Percentiles rank a stretch among this genome's conserved stretches.
These are phyloP conservation scores for Didymellaceae sp. DNA, from an alignment of 2,329 filamentous ascomycete genomes.

Conservation along the genomic window DNA sequence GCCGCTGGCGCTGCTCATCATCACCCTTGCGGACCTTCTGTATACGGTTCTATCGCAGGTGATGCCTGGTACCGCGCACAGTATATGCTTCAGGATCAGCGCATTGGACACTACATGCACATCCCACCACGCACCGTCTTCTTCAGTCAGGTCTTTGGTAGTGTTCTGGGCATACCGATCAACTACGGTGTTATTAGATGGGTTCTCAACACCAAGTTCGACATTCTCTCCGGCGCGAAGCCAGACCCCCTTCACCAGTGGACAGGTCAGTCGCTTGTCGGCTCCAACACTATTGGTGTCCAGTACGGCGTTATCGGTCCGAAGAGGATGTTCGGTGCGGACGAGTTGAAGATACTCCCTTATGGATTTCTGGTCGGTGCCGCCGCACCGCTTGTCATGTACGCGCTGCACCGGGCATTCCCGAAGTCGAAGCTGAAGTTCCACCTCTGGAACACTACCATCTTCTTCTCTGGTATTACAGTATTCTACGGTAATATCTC, in stretches of 20 bases:
- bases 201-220: conserved; percentile 63
- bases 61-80: conserved; percentile 60
- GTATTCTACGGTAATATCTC: conserved; percentile 68
- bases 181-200: conserved; percentile 68
- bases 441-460: conserved; percentile 65
- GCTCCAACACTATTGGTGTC: conserved; percentile 61
- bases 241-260: conserved; percentile 65
- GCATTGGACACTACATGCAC: conserved; percentile 71
- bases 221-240: conserved; percentile 60
- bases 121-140: conserved; percentile 65
- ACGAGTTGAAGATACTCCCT: conserved; percentile 58
- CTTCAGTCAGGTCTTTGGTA: conserved; percentile 67
- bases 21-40: conserved; percentile 64
- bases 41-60: conserved; percentile 65
- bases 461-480: conserved; percentile 64
- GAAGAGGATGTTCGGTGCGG: conserved; percentile 56
- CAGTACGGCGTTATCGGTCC: conserved; percentile 67
- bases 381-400: conserved; percentile 56
- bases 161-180: conserved; percentile 64
- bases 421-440: conserved; percentile 61
- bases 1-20: conserved; percentile 54
- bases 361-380: conserved; percentile 63
- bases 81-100: conserved; percentile 65
- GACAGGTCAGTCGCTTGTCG: conserved; percentile 63
- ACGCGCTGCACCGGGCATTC: conserved; percentile 59